Percentiles rank a stretch among this genome's conserved stretches.
phyloP scores from a whole-genome alignment of 176 grass and related monocot genomes.

The Carex littledalei region DNA sequence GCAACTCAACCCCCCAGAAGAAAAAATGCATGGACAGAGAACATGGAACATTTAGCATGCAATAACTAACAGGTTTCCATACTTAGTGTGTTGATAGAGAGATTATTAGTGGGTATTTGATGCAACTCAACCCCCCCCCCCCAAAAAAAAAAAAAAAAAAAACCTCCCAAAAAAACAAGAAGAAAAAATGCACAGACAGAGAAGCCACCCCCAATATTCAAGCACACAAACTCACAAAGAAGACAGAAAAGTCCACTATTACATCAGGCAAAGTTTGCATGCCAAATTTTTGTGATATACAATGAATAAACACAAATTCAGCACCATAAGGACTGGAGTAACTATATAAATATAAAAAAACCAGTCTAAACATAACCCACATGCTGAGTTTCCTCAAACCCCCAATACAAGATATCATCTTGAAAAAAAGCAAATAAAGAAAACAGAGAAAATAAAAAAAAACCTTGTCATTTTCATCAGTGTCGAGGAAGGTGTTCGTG shows the following conservation, averaged over 20 bases:
- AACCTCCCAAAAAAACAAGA: background rate
- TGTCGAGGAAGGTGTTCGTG: conserved; percentile 70
- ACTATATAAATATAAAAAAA: background rate
- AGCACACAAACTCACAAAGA: background rate
- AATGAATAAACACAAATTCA: background rate
- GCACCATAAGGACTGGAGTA: background rate
- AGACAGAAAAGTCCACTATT: background rate
- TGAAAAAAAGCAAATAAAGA: conserved; percentile 30
- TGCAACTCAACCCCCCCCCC: background rate
- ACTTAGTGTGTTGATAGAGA: no score
- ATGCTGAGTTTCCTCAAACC: background rate
- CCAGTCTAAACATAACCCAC: background rate
- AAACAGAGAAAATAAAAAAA: background rate
- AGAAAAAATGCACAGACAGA: background rate
- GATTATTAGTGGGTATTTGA: no score
- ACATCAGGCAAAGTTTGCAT: background rate
- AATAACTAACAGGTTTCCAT: no score
- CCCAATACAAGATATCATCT: conserved; percentile 35
- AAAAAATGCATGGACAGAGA: no score
- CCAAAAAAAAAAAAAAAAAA: background rate
- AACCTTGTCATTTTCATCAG: conserved; percentile 76
- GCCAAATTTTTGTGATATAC: background rate
- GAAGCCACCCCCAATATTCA: background rate
- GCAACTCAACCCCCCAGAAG: background rate
- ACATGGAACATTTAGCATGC: no score